Evolutionary conservation across 2,329 filamentous ascomycete genomes (phyloP), one percentile per base, ranked within the genome.

Genomic region (Calycina marina): DNA sequence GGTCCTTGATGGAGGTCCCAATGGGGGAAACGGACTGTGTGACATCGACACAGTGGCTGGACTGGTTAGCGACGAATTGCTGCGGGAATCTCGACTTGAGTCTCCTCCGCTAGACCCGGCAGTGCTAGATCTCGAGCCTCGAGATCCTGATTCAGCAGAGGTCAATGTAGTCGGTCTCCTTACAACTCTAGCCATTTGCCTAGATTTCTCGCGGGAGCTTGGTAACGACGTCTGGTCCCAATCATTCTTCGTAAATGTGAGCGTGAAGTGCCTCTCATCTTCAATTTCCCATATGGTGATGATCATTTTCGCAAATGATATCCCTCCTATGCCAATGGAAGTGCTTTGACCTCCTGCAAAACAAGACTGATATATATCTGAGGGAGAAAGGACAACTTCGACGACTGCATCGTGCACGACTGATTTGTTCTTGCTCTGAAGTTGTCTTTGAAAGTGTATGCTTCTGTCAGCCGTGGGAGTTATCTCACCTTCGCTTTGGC

Each of bases 251-350:
- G 78, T 85, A 39, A 86, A 85, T 0, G 77, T 82, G 36, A 85
- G 57, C 2, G 77, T 84, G 48, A 74, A 85, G 53, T 77, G 84
- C 6, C 65, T 70, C 42, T 75, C 63, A 25, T 79, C 70, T 24
- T 78, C 69, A n/a, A 69, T 61, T 38, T 71, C 65, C 75, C 78
- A 86, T 5, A 81, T 68, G 1, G 74, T 79, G 14, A 85, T 70
- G 28, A 84, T 81, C 75, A 85, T 81, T 41, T 76, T 77, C 14
- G 79, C 75, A 40, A 70, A 69, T 0, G 71, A 53, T 18, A 63
- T 56, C 24, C 40, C 40, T 61, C 26, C 30, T 25, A 31, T 8
- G 2, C 24, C 12, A 18, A 25, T 26, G 10, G 16, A 8, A 14
- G 24, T 30, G 11, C 36, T 36, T 5, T 31, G 27, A 1, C 34